phyloP scores from a whole-genome alignment of 2,329 filamentous ascomycete species.

The Trichophyton rubrum region DNA sequence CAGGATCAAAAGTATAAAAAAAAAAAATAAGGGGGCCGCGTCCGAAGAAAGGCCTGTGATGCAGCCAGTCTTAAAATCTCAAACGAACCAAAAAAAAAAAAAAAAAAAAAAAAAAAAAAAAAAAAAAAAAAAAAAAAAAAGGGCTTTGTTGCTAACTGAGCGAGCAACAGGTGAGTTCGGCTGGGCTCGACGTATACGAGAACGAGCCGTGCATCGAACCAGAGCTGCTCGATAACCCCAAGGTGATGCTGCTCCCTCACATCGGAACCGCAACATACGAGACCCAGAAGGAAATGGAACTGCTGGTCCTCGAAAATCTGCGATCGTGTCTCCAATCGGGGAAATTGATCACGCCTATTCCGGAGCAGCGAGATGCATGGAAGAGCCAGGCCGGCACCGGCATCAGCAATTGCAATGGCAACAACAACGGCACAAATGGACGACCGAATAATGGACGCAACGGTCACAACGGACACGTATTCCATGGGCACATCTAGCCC shows the following conservation, averaged over 20 bases:
- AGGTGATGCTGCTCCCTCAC: conserved; percentile 46
- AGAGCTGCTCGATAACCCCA: conserved; percentile 34
- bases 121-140: background rate
- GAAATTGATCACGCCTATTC: conserved; percentile 47
- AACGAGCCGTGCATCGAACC: conserved; percentile 36
- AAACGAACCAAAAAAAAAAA: background rate
- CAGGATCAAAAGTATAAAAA: background rate
- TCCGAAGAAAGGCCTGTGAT: background rate
- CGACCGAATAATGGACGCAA: background rate
- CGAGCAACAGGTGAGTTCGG: conserved; percentile 27
- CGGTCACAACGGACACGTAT: conserved; percentile 3
- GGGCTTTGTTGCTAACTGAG: background rate
- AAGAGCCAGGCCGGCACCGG: conserved; percentile 4
- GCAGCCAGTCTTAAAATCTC: conserved; percentile 1
- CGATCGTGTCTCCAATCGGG: conserved; percentile 45
- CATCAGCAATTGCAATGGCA: background rate
- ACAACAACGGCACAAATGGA: background rate
- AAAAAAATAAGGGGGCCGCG: background rate
- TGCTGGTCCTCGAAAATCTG: conserved; percentile 47
- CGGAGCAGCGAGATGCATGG: conserved; percentile 42
- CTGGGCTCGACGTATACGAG: conserved; percentile 37
- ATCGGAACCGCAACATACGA: conserved; percentile 49
- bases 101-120: background rate
- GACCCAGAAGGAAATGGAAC: conserved; percentile 50
- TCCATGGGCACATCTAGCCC: conserved; percentile 1